Evolutionary conservation across 495 filamentous ascomycete species (phyloP).

Genomic region (Aspergillus hancockii): DNA sequence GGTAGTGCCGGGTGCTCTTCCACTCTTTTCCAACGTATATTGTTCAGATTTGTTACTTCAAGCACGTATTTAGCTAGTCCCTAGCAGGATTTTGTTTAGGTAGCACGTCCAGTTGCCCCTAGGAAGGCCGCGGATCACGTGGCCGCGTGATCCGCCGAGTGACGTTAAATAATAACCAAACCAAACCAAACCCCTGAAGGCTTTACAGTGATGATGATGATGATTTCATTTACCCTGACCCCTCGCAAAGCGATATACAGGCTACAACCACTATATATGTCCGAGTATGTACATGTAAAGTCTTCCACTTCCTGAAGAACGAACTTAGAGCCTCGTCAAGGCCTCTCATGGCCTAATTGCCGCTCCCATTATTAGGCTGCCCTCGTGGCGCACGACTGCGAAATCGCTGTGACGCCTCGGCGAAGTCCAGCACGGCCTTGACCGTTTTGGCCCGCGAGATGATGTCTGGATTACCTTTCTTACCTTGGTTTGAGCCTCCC

Average conservation of each 20-base stretch:
- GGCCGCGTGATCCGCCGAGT: too few relatives aligned
- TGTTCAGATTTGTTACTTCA: too few relatives aligned
- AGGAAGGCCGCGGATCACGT: too few relatives aligned
- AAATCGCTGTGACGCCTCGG: slow-evolving; percentile 32
- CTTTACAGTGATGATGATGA: too few relatives aligned
- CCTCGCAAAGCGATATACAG: slow-evolving; percentile 17
- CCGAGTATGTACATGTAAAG: slow-evolving; percentile 19
- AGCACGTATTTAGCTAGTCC: too few relatives aligned
- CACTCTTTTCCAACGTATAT: too few relatives aligned
- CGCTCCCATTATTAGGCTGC: slow-evolving; percentile 27
- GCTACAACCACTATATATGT: slow-evolving; percentile 21
- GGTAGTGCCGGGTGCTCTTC: too few relatives aligned
- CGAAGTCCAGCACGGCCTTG: slow-evolving; percentile 31
- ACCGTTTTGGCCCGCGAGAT: slow-evolving; percentile 25
- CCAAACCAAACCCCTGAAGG: too few relatives aligned
- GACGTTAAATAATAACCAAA: too few relatives aligned
- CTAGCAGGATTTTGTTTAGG: too few relatives aligned
- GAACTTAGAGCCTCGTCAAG: slow-evolving; percentile 34
- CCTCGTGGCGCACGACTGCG: slow-evolving; percentile 30
- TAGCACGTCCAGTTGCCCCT: too few relatives aligned
- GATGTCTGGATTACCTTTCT: slow-evolving; percentile 26
- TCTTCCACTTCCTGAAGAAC: slow-evolving; percentile 23
- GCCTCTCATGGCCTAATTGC: slow-evolving; percentile 29
- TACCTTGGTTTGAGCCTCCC: slow-evolving; percentile 27
- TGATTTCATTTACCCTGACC: slow-evolving; percentile 16